Evolutionary conservation across 805 yeast genomes (phyloP).

Genomic region (Zygoascus flipseniorum): DNA sequence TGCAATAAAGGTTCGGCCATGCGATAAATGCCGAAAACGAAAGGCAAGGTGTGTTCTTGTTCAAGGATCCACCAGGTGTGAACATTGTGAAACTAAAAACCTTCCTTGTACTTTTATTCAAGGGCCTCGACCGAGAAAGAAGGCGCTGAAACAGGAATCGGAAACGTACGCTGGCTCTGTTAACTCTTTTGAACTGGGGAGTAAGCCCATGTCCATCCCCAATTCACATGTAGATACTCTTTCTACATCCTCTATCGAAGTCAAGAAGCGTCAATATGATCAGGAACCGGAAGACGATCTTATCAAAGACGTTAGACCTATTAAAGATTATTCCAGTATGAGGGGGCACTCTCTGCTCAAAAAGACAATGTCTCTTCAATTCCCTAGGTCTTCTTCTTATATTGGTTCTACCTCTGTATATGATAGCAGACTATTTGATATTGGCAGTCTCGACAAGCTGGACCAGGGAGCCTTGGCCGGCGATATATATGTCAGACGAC

Average conservation of each 20-base stretch:
- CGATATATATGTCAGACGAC: slow-evolving; percentile 64
- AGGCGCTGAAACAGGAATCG: background rate
- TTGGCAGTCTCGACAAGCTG: slow-evolving; percentile 55
- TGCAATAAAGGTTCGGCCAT: slow-evolving; percentile 39
- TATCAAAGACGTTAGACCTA: slow-evolving; percentile 36
- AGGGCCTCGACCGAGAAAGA: slow-evolving; percentile 35
- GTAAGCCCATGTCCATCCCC: background rate
- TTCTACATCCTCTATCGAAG: slow-evolving; percentile 12
- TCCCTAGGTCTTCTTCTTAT: slow-evolving; percentile 81
- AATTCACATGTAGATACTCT: slow-evolving; percentile 20
- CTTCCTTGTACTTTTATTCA: slow-evolving; percentile 69
- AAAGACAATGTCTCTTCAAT: slow-evolving; percentile 67
- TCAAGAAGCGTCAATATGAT: slow-evolving; percentile 21
- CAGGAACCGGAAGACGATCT: background rate
- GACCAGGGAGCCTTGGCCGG: slow-evolving; percentile 73
- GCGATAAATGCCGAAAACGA: slow-evolving; percentile 78
- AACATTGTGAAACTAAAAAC: slow-evolving; percentile 67
- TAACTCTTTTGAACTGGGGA: background rate
- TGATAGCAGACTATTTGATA: slow-evolving; percentile 61
- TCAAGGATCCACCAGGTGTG: slow-evolving; percentile 46
- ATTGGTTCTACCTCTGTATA: slow-evolving; percentile 84
- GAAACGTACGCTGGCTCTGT: background rate
- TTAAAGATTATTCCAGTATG: slow-evolving; percentile 58
- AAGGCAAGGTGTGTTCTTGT: slow-evolving; percentile 72
- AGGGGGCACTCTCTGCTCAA: slow-evolving; percentile 57